phyloP scores from a whole-genome alignment of 495 filamentous ascomycete genomes.

The Friedmanniomyces simplex region DNA sequence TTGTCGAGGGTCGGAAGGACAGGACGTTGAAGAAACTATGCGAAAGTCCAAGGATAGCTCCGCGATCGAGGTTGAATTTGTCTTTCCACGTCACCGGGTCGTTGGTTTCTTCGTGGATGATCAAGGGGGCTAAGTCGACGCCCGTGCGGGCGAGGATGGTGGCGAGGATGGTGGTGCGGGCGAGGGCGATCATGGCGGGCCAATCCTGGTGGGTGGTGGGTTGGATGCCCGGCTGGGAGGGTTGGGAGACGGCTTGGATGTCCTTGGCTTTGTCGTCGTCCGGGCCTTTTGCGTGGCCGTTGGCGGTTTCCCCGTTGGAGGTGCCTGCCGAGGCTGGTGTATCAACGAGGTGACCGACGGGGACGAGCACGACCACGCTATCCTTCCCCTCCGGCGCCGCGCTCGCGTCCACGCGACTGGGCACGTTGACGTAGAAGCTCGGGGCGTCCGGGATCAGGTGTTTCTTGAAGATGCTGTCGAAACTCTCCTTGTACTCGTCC shows the following conservation, averaged over 20 bases:
- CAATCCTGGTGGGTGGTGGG: conserved; percentile 42
- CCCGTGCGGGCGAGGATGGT: conserved; percentile 48
- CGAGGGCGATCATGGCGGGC: conserved; percentile 40
- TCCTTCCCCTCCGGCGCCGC: conserved; percentile 55
- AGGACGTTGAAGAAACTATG: conserved; percentile 66
- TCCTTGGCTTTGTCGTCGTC: neutral
- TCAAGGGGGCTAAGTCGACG: conserved; percentile 33
- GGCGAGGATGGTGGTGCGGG: conserved; percentile 42
- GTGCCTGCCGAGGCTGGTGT: conserved; percentile 12
- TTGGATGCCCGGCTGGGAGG: neutral
- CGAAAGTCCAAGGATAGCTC: conserved; percentile 55
- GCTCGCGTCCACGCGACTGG: conserved; percentile 50
- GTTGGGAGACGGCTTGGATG: conserved; percentile 1
- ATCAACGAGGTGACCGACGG: conserved; percentile 50
- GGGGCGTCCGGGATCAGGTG: conserved; percentile 52
- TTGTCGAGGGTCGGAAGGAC: conserved; percentile 49
- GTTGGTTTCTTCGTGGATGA: conserved; percentile 51
- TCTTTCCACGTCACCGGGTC: conserved; percentile 50
- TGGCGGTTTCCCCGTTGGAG: no score
- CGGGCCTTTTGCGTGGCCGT: neutral
- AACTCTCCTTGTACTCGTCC: conserved; percentile 54
- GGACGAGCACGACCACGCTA: conserved; percentile 53
- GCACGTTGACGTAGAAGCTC: conserved; percentile 66
- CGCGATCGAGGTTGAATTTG: conserved; percentile 59
- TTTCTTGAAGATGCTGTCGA: conserved; percentile 59